A percentile compares a stretch with the other conserved stretches of the same genome.
Conservation (phyloP, 2,329 filamentous ascomycete genomes). For the Madurella fahalii region DNA sequence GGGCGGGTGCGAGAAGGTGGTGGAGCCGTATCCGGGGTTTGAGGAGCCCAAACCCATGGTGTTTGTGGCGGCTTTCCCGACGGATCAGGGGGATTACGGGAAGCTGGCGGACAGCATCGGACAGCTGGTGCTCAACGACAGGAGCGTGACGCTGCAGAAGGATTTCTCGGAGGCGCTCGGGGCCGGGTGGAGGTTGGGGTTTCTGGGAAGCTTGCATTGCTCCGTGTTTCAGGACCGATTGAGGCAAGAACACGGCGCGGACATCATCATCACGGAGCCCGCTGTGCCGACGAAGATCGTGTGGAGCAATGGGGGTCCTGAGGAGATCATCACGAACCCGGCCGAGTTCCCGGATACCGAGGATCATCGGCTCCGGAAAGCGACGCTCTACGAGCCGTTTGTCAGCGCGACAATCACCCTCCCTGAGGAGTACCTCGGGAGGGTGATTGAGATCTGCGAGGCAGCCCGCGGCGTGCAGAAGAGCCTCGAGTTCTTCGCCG, state of each 20-base stretch:
- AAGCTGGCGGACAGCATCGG: conserved; percentile 91
- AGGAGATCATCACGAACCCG: conserved; percentile 78
- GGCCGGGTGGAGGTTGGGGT: conserved; percentile 89
- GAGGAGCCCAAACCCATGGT: conserved; percentile 99
- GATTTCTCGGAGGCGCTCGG: conserved; percentile 92
- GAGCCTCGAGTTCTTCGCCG: conserved; percentile 84
- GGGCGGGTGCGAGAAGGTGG: conserved; percentile 67
- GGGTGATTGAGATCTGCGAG: conserved; percentile 93
- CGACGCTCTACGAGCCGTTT: conserved; percentile 55
- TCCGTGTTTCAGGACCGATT: conserved; percentile 98
- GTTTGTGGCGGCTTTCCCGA: conserved; percentile 93
- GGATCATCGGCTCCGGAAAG: conserved; percentile 41
- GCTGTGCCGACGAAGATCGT: conserved; percentile 87
- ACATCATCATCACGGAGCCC: conserved; percentile 94
- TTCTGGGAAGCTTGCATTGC: conserved; percentile 93
- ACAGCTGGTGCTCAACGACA: conserved; percentile 89
- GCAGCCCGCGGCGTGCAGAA: conserved; percentile 81
- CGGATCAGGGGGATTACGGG: conserved; percentile 81
- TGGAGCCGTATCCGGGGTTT: conserved; percentile 83
- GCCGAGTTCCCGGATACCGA: conserved; percentile 76
- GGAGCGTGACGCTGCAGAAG: conserved; percentile 89
- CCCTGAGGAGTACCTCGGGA: conserved; percentile 89
- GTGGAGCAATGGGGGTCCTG: conserved; percentile 66
- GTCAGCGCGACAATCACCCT: conserved; percentile 83
- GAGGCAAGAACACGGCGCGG: conserved; percentile 88